These are phyloP conservation scores for Neocatenulostroma microsporum DNA, from an alignment of 2,329 filamentous ascomycete species.

Conservation along the genomic window DNA sequence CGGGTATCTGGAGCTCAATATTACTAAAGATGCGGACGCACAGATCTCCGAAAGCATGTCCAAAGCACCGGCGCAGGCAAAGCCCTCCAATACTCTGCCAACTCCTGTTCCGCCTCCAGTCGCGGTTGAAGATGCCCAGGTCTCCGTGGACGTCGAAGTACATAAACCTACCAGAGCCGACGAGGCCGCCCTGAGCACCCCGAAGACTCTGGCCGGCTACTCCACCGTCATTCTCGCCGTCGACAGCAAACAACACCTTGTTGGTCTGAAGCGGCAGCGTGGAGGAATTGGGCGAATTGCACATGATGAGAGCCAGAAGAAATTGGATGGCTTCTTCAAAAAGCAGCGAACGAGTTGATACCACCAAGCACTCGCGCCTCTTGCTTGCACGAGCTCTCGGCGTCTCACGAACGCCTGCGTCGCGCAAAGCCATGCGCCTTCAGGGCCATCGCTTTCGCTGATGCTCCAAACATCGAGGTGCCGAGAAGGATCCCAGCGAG, in stretches of 20 bases:
- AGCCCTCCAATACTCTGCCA: not conserved
- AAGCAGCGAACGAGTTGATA: conserved; percentile 20
- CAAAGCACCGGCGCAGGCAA: not conserved
- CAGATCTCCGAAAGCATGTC: not conserved
- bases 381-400: not conserved
- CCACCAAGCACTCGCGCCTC: not conserved
- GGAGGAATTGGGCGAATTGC: conserved; percentile 73
- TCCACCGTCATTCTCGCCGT: conserved; percentile 50
- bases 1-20: conserved; percentile 46
- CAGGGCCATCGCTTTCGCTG: too few relatives aligned
- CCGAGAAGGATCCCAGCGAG: too few relatives aligned
- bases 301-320: conserved; percentile 68
- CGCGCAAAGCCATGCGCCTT: too few relatives aligned
- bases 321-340: conserved; percentile 73
- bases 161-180: too few relatives aligned
- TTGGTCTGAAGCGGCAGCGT: conserved; percentile 66
- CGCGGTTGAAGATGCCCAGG: conserved; percentile 1
- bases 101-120: conserved; percentile 1
- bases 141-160: too few relatives aligned
- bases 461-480: not conserved
- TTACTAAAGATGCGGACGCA: conserved; percentile 8
- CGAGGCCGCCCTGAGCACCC: too few relatives aligned
- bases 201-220: conserved; percentile 31
- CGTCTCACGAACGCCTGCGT: not conserved
- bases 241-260: conserved; percentile 65